Percentiles rank a stretch among this genome's conserved stretches.
Conservation (phyloP, 108 stramenopile genomes). For the Fragilaria radians region DNA sequence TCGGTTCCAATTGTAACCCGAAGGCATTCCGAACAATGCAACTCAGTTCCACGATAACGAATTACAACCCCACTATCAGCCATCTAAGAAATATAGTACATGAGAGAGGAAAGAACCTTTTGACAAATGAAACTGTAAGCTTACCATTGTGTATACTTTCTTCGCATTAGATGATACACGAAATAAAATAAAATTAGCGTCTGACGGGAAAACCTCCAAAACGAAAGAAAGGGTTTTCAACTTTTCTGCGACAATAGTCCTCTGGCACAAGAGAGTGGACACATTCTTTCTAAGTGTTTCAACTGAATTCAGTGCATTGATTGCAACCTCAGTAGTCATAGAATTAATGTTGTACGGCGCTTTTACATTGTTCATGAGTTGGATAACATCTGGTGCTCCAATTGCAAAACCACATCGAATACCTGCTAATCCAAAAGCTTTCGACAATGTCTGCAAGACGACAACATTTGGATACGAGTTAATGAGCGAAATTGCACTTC, state of each 20-base stretch:
- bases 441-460: constrained; percentile 91
- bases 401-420: constrained; percentile 93
- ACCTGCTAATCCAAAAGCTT: constrained; percentile 95
- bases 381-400: constrained; percentile 80
- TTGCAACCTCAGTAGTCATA: constrained; percentile 77
- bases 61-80: constrained; percentile 87
- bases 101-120: too few relatives aligned
- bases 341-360: constrained; percentile 95
- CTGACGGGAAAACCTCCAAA: constrained; percentile 62
- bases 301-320: constrained; percentile 60
- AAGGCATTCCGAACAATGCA: constrained; percentile 91
- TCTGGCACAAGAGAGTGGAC: constrained; percentile 44
- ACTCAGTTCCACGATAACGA: constrained; percentile 88
- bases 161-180: constrained; percentile 67
- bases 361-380: constrained; percentile 95
- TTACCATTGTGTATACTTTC: constrained; percentile 63
- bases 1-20: constrained; percentile 87
- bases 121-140: too few relatives aligned
- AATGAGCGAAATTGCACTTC: constrained; percentile 49
- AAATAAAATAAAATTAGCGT: constrained; percentile 90
- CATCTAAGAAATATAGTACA: too few relatives aligned
- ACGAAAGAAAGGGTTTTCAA: constrained; percentile 73
- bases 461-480: constrained; percentile 72
- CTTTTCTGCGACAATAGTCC: constrained; percentile 40
- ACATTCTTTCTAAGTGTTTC: constrained; percentile 58